A percentile compares a stretch with the other conserved stretches of the same genome.
Conservation (phyloP, 192 early-diverging fungal genomes). For the Phlyctochytrium bullatum region DNA sequence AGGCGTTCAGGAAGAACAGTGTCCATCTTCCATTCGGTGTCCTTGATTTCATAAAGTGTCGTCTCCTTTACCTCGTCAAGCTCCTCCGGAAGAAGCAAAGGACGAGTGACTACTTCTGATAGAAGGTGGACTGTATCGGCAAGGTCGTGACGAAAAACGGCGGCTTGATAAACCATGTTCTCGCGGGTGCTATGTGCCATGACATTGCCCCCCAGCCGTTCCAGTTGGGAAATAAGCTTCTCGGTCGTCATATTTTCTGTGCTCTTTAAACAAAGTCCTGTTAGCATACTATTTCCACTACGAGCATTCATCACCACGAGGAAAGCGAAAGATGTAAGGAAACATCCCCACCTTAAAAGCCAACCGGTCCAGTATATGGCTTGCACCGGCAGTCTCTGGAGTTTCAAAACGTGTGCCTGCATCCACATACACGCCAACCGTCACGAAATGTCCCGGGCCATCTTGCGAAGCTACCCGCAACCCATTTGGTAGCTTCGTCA, state of each 20-base stretch:
- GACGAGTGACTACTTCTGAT: conserved; percentile 68
- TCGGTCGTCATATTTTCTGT: conserved; percentile 67
- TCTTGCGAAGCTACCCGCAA: conserved; percentile 79
- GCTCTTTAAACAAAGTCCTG: conserved; percentile 29
- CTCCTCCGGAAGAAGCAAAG: conserved; percentile 70
- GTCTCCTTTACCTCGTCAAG: conserved; percentile 75
- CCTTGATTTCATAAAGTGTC: conserved; percentile 84
- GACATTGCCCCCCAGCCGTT: conserved; percentile 86
- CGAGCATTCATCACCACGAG: background rate
- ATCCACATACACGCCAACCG: conserved; percentile 86
- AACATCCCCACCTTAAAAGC: conserved; percentile 81
- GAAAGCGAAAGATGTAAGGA: background rate
- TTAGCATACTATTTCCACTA: background rate
- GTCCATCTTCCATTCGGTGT: conserved; percentile 80
- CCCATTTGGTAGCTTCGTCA: conserved; percentile 88
- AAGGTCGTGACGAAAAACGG: conserved; percentile 84
- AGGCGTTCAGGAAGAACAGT: conserved; percentile 83
- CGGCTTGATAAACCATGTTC: conserved; percentile 92
- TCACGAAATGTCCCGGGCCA: conserved; percentile 84
- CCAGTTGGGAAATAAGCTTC: conserved; percentile 70
- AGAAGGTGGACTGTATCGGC: conserved; percentile 68
- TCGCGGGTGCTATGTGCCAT: conserved; percentile 88
- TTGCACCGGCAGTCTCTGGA: conserved; percentile 61
- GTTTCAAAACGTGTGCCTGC: conserved; percentile 88
- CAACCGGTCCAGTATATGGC: conserved; percentile 86